Conservation (phyloP, 176 grass and related monocot species). For the Eragrostis curvula region DNA sequence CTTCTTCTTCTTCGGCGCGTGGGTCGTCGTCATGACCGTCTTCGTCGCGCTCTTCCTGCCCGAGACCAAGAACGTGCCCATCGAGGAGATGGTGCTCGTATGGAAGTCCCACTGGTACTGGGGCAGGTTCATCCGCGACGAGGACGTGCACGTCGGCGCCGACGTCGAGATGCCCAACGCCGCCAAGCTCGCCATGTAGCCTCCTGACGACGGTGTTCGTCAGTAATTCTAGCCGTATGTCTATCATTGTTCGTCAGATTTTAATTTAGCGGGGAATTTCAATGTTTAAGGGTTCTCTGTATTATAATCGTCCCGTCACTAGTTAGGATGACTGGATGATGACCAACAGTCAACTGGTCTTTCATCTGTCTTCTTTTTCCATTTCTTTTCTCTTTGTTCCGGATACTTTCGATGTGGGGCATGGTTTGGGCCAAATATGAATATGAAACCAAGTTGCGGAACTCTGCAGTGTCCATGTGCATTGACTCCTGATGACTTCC, state of each 20-base stretch:
- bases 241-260: neutral
- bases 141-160: conserved; percentile 68
- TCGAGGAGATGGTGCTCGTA: conserved; percentile 93
- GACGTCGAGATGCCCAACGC: conserved; percentile 46
- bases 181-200: conserved; percentile 18
- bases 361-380: neutral
- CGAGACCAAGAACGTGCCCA: conserved; percentile 97
- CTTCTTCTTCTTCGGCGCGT: conserved; percentile 97
- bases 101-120: conserved; percentile 96
- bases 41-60: conserved; percentile 88
- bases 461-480: neutral
- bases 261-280: neutral
- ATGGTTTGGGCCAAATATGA: conserved; percentile 11
- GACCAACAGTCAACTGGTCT: conserved; percentile 36
- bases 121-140: conserved; percentile 70
- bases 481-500: neutral
- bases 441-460: conserved; percentile 16
- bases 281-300: conserved; percentile 32
- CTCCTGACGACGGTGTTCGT: neutral
- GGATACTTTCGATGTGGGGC: neutral
- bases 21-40: conserved; percentile 84
- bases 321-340: conserved; percentile 40
- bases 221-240: neutral
- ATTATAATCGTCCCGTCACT: neutral
- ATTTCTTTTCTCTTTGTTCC: neutral